Base-by-base conservation (phyloP, 2,329 filamentous ascomycete genomes). In the Aspergillus proliferans region DNA sequence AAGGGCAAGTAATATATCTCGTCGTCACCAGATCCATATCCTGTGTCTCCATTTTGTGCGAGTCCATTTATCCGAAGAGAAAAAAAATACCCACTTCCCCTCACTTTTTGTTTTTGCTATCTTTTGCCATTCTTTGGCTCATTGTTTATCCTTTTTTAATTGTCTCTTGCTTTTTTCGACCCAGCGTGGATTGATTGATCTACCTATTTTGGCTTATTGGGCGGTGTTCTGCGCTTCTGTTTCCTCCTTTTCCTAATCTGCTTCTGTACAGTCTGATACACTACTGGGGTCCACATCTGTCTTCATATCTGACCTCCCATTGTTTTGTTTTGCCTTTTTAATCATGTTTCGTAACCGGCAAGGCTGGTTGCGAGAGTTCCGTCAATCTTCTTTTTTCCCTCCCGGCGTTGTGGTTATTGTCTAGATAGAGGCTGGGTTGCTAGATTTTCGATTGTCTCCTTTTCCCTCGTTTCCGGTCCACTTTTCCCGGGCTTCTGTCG, bases 331-430 rank as follows among this genome's bases (percentile, higher is more conserved):
- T 47, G 42, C 26, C 24, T 24, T 22, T 18, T 33, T 46, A 14
- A 41, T 40, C 43, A 24, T 44, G 39, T 43, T 43, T 3, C 21
- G n/a, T 4, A 33, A 41, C 46, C 48, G 52, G 48, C 43, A 43
- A 49, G 6, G 9, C 18, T 40, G 18, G 8, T 40, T 40, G n/a
- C 26, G 3, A n/a, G n/a, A 18, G 14, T 3, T 40, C 9, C 4
- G 8, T 7, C 18, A 21, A 18, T 8, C 26, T 8, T 28, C 12
- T 41, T 15, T 19, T 43, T n/a, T 24, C 34, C 45, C 49, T 51
- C 12, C 47, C 52, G 52, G 57, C 54, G 56, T 58, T 58, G 47
- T 47, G 55, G 51, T 43, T 47, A 38, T 44, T 39, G 50, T 51
- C 50, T 48, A 43, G 46, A 45, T 48, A 49, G 45, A 49, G 36